phyloP scores from a whole-genome alignment of 495 filamentous ascomycete genomes.

The Neurospora sp. region DNA sequence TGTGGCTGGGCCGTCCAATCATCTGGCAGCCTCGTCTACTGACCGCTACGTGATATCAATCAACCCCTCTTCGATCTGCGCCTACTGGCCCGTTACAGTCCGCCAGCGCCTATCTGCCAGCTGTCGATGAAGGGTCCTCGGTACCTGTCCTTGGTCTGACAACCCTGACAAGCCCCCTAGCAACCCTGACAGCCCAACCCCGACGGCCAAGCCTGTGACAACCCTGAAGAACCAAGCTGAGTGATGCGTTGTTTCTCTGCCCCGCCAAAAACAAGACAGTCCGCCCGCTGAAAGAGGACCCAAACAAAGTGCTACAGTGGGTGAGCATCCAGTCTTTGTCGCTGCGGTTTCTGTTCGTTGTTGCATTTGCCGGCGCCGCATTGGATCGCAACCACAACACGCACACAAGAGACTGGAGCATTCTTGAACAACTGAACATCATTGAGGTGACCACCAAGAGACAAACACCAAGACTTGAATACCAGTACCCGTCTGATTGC shows the following conservation, averaged over 20 bases:
- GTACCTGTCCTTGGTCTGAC: neutral
- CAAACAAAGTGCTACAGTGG: neutral
- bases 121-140: neutral
- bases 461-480: neutral
- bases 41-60: neutral
- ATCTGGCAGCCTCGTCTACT: neutral
- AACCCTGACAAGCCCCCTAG: neutral
- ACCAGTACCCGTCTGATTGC: neutral
- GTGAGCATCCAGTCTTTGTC: neutral
- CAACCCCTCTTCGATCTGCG: neutral
- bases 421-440: neutral
- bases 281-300: neutral
- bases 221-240: neutral
- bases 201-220: neutral
- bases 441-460: neutral
- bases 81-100: neutral
- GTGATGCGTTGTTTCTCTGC: neutral
- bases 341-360: neutral
- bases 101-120: neutral
- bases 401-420: neutral
- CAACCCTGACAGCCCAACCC: neutral
- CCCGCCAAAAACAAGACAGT: neutral
- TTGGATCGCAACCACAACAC: neutral
- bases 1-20: neutral
- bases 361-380: neutral